Evolutionary conservation across 495 filamentous ascomycete species (phyloP).

Genomic region (Viridothelium virens): DNA sequence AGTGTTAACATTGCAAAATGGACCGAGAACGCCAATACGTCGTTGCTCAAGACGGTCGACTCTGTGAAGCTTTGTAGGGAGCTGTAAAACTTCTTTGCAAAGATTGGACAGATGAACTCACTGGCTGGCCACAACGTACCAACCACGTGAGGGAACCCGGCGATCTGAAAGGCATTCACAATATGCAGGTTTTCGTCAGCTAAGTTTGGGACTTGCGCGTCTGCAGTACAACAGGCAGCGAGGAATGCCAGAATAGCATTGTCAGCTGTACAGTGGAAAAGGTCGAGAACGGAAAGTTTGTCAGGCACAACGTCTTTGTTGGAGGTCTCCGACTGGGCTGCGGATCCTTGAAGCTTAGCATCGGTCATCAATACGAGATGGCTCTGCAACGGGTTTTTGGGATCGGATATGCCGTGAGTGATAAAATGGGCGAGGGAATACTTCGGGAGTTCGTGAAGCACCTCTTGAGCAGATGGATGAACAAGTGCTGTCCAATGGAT

Average conservation of each 20-base stretch:
- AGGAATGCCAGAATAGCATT: constrained; percentile 3
- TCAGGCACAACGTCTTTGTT: neutral
- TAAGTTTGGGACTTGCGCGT: neutral
- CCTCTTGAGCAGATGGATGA: neutral
- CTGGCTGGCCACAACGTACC: constrained; percentile 8
- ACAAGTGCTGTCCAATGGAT: neutral
- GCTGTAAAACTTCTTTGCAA: neutral
- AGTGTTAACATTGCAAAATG: no score
- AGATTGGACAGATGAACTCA: neutral
- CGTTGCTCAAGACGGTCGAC: no score
- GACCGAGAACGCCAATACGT: no score
- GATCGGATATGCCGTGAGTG: constrained; percentile 10
- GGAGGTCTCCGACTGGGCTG: neutral
- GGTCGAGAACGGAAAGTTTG: neutral
- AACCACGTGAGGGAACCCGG: constrained; percentile 8
- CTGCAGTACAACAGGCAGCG: constrained; percentile 9
- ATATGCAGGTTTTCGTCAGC: constrained; percentile 9
- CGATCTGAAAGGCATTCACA: constrained; percentile 11
- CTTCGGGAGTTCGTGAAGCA: neutral
- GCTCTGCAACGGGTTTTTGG: constrained; percentile 6
- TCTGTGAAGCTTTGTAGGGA: no score
- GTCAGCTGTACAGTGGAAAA: neutral
- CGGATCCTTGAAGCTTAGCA: neutral
- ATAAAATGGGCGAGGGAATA: constrained; percentile 4
- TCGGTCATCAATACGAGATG: neutral